Evolutionary conservation across 768 basidiomycete genomes (phyloP).

Genomic region (Podaxis sp.): DNA sequence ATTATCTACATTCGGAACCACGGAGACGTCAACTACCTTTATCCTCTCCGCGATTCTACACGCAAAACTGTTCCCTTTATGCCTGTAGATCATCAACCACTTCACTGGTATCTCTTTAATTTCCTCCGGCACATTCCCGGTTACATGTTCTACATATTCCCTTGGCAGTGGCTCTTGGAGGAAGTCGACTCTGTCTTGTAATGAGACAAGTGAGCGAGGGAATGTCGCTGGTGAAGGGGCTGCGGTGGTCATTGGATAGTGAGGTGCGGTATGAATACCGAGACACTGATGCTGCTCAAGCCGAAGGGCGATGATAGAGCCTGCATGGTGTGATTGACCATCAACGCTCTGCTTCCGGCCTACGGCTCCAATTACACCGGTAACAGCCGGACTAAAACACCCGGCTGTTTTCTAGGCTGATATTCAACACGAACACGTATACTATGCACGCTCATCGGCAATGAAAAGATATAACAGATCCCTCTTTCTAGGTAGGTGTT

Average conservation of each 20-base stretch:
- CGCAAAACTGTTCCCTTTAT: conserved; percentile 29
- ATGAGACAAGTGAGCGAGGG: neutral
- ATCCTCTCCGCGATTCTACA: conserved; percentile 28
- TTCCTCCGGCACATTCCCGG: conserved; percentile 35
- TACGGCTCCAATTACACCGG: too few relatives aligned
- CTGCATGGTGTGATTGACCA: too few relatives aligned
- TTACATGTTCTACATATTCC: conserved; percentile 25
- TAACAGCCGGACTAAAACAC: too few relatives aligned
- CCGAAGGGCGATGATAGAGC: too few relatives aligned
- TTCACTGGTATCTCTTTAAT: conserved; percentile 38
- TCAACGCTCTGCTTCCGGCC: too few relatives aligned
- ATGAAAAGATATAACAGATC: too few relatives aligned
- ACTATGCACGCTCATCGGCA: too few relatives aligned
- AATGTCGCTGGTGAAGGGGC: neutral
- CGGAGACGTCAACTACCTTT: conserved; percentile 39
- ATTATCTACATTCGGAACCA: conserved; percentile 36
- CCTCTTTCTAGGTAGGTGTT: too few relatives aligned
- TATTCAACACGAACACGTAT: too few relatives aligned
- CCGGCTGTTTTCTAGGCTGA: too few relatives aligned
- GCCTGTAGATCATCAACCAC: conserved; percentile 36
- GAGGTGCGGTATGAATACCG: neutral
- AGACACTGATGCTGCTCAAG: neutral
- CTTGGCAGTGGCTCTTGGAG: conserved; percentile 23
- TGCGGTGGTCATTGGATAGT: neutral
- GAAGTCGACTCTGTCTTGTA: conserved; percentile 12